A percentile compares a stretch with the other conserved stretches of the same genome.
phyloP scores from a whole-genome alignment of 1,284 basidiomycete species.

The Naganishia sp. region DNA sequence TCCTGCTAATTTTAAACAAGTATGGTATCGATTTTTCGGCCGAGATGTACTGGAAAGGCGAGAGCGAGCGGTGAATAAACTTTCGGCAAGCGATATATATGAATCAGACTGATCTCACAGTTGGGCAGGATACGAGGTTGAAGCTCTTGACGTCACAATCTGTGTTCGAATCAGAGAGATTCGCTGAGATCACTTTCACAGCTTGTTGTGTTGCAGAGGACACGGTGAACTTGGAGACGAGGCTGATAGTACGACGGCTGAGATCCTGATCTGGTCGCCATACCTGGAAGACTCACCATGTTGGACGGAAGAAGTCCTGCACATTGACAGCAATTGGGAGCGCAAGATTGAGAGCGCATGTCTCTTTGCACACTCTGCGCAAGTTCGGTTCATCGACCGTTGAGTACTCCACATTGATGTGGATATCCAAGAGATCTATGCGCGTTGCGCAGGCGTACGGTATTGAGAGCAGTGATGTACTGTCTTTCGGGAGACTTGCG shows the following conservation, averaged over 20 bases:
- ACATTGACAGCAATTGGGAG: slow-evolving; percentile 55
- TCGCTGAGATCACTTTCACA: slow-evolving; percentile 43
- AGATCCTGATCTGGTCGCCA: neutral
- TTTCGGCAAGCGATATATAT: neutral
- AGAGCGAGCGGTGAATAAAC: neutral
- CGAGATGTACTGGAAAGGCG: slow-evolving; percentile 39
- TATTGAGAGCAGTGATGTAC: slow-evolving; percentile 8
- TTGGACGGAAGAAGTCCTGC: slow-evolving; percentile 54
- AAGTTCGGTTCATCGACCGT: slow-evolving; percentile 4
- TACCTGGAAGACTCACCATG: slow-evolving; percentile 40
- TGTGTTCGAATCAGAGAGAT: slow-evolving; percentile 19
- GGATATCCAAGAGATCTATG: slow-evolving; percentile 16
- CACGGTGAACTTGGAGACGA: slow-evolving; percentile 53
- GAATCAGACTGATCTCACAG: no score
- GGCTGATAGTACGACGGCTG: slow-evolving; percentile 35
- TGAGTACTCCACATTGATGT: slow-evolving; percentile 30
- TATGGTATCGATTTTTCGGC: slow-evolving; percentile 45
- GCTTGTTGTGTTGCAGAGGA: slow-evolving; percentile 49
- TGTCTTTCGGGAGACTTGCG: neutral
- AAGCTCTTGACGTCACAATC: slow-evolving; percentile 39
- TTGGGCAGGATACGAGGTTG: neutral
- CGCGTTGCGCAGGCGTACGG: slow-evolving; percentile 25
- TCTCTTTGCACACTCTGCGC: slow-evolving; percentile 12
- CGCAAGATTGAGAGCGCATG: slow-evolving; percentile 45
- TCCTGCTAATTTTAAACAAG: slow-evolving; percentile 45